A percentile compares a stretch with the other conserved stretches of the same genome.
Evolutionary conservation across 1,139 yeast species (phyloP).

Genomic region (Suhomyces bribrorum): DNA sequence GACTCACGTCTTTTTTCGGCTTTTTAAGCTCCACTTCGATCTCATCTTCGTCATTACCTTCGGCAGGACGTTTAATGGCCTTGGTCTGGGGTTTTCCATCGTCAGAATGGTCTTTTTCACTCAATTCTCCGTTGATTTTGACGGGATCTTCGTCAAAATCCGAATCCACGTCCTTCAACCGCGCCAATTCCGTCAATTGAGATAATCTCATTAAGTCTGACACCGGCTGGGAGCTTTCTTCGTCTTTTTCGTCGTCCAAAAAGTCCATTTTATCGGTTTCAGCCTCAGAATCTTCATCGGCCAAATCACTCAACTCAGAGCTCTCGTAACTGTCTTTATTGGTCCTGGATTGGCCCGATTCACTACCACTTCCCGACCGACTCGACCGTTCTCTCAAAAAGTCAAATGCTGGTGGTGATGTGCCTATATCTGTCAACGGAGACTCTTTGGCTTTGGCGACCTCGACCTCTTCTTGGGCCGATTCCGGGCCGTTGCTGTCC

Average conservation of each 20-base stretch:
- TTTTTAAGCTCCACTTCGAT: slow-evolving; percentile 1
- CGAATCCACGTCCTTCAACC: slow-evolving; percentile 42
- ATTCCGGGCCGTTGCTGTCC: background rate
- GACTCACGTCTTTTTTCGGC: slow-evolving; percentile 1
- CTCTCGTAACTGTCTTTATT: slow-evolving; percentile 37
- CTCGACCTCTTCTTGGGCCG: background rate
- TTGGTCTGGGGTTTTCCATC: background rate
- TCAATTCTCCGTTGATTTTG: slow-evolving; percentile 2
- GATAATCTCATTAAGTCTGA: slow-evolving; percentile 45
- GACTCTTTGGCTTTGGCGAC: slow-evolving; percentile 25
- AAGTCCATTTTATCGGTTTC: slow-evolving; percentile 78
- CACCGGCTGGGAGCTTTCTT: slow-evolving; percentile 23
- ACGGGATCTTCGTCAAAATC: slow-evolving; percentile 21
- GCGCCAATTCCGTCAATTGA: slow-evolving; percentile 43
- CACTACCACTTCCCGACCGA: slow-evolving; percentile 4
- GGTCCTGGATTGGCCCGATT: slow-evolving; percentile 1
- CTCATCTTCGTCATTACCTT: slow-evolving; percentile 4
- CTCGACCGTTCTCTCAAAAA: slow-evolving; percentile 17
- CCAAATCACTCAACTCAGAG: slow-evolving; percentile 56
- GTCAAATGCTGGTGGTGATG: slow-evolving; percentile 42
- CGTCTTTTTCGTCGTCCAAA: slow-evolving; percentile 38
- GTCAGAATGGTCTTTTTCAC: slow-evolving; percentile 3
- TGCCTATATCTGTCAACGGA: slow-evolving; percentile 43
- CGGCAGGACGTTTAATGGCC: slow-evolving; percentile 2
- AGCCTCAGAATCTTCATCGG: slow-evolving; percentile 71